Percentiles rank a stretch among this genome's conserved stretches.
Evolutionary conservation across 805 yeast species (phyloP).

Genomic region (Candida ortonii): DNA sequence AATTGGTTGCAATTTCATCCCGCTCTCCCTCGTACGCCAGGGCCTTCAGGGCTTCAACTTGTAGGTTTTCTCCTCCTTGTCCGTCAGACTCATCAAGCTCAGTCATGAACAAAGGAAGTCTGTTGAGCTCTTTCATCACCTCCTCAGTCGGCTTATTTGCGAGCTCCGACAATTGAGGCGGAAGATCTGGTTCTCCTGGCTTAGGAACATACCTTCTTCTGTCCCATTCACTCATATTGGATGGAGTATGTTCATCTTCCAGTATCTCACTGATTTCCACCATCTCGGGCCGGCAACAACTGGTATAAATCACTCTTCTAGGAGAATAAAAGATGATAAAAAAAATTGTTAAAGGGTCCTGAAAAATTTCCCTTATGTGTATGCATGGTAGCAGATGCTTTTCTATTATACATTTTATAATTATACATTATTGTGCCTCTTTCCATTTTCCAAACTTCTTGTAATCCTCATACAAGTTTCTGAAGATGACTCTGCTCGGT

Average conservation of each 20-base stretch:
- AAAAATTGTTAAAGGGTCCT: too few relatives aligned
- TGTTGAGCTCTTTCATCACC: constrained; percentile 71
- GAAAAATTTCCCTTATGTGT: too few relatives aligned
- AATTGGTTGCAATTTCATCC: constrained; percentile 83
- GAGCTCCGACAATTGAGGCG: constrained; percentile 74
- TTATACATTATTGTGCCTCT: constrained; percentile 38
- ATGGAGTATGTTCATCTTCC: constrained; percentile 20
- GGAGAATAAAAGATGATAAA: not conserved
- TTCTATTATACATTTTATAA: not conserved
- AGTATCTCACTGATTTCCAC: constrained; percentile 30
- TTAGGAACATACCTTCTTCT: constrained; percentile 26
- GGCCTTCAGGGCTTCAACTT: constrained; percentile 85
- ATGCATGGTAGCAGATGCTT: too few relatives aligned
- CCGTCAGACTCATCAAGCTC: constrained; percentile 74
- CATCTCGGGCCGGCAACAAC: constrained; percentile 19
- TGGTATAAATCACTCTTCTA: not conserved
- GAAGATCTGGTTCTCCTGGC: constrained; percentile 67
- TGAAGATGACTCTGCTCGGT: constrained; percentile 67
- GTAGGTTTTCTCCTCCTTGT: constrained; percentile 68
- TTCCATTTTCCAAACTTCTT: constrained; percentile 80
- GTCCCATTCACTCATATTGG: constrained; percentile 35
- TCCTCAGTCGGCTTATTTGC: constrained; percentile 69
- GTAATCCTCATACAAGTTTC: constrained; percentile 67
- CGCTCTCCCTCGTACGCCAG: constrained; percentile 96
- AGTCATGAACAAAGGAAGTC: constrained; percentile 93